These are phyloP conservation scores for Apium graveolens DNA, from an alignment of 129 eudicot species.

Conservation along the genomic window DNA sequence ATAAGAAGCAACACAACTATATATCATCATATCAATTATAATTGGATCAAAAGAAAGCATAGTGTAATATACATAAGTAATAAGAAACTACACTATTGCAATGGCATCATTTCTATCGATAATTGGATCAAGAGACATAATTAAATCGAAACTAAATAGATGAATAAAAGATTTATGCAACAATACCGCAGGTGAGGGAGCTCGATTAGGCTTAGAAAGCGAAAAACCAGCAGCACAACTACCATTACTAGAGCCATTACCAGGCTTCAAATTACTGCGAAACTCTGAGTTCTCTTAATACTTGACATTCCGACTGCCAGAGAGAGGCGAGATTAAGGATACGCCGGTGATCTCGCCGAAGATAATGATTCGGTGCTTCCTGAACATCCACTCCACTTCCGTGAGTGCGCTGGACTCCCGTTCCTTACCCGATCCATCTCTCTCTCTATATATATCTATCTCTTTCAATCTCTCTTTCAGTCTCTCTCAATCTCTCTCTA, in stretches of 20 bases:
- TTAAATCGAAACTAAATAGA: neutral
- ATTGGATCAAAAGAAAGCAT: neutral
- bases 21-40: neutral
- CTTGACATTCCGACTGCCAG: slow-evolving; percentile 64
- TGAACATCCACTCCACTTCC: slow-evolving; percentile 86
- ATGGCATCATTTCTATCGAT: neutral
- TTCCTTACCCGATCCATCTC: slow-evolving; percentile 69
- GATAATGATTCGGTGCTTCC: too few relatives aligned
- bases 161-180: neutral
- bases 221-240: slow-evolving; percentile 25
- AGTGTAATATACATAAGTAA: neutral
- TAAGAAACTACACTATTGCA: neutral
- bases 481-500: too few relatives aligned
- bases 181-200: slow-evolving; percentile 93
- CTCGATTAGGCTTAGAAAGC: slow-evolving; percentile 52
- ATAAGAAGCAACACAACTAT: neutral
- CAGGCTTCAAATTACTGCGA: slow-evolving; percentile 19
- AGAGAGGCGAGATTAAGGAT: slow-evolving; percentile 58
- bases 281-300: too few relatives aligned
- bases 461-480: too few relatives aligned
- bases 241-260: slow-evolving; percentile 8
- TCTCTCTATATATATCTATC: too few relatives aligned
- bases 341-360: slow-evolving; percentile 80
- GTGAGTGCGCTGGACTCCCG: slow-evolving; percentile 70
- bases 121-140: too few relatives aligned